phyloP scores from a whole-genome alignment of 2,329 filamentous ascomycete species.

The Orbilia quercus region DNA sequence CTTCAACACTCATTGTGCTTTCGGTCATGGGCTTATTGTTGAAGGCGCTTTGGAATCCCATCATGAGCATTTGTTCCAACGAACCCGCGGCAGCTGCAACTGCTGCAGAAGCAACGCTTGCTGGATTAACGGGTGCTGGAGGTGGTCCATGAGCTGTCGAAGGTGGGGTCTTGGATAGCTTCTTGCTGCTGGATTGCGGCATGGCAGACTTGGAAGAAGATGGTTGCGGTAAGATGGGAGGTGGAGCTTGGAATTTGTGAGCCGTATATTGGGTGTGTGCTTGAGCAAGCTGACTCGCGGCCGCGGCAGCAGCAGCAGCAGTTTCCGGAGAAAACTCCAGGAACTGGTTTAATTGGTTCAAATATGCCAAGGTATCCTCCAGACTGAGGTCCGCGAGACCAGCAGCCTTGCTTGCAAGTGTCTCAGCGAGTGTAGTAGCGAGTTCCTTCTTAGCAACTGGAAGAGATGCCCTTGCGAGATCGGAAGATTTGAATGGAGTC shows the following conservation, averaged over 20 bases:
- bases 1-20: constrained; percentile 69
- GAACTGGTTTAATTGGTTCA: constrained; percentile 54
- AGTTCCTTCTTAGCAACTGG: constrained; percentile 48
- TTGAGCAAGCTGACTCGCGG: constrained; percentile 45
- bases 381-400: constrained; percentile 47
- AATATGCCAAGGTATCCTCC: constrained; percentile 50
- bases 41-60: constrained; percentile 49
- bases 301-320: constrained; percentile 34
- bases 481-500: constrained; percentile 38
- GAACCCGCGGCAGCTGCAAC: constrained; percentile 49
- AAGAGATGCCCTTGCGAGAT: constrained; percentile 28
- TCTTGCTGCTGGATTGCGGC: constrained; percentile 8
- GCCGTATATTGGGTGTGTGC: constrained; percentile 36
- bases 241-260: constrained; percentile 33
- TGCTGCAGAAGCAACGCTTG: constrained; percentile 52
- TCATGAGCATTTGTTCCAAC: constrained; percentile 50
- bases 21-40: constrained; percentile 31
- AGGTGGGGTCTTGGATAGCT: constrained; percentile 19
- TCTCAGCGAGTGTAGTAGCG: constrained; percentile 36
- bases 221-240: constrained; percentile 31
- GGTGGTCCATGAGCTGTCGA: constrained; percentile 27
- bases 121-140: constrained; percentile 47
- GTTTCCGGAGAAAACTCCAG: constrained; percentile 53
- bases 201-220: constrained; percentile 19
- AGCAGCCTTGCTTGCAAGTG: constrained; percentile 45